A percentile compares a stretch with the other conserved stretches of the same genome.
Evolutionary conservation across 257 asterid genomes (phyloP).

Genomic region (Solanum appendiculatum): DNA sequence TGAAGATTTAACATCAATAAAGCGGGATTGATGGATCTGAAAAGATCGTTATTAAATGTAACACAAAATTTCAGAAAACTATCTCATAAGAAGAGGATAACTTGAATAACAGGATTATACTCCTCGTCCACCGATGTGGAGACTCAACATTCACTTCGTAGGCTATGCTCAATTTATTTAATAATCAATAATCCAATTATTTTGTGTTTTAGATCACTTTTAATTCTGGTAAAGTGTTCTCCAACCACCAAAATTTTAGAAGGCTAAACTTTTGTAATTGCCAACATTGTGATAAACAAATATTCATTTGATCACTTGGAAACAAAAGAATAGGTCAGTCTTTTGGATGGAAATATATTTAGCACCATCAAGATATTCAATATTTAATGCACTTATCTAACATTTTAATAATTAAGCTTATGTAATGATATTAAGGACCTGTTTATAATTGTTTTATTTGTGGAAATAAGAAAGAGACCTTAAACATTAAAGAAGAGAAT

Average conservation of each 20-base stretch:
- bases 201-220: neutral
- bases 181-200: neutral
- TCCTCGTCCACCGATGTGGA: accelerated
- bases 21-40: too few species aligned
- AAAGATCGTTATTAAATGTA: too few species aligned
- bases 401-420: neutral
- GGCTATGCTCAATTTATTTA: neutral
- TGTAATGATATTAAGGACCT: neutral
- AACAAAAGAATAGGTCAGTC: neutral
- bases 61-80: too few species aligned
- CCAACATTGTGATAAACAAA: neutral
- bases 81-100: too few species aligned
- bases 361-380: neutral
- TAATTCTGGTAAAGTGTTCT: neutral
- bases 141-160: too few species aligned
- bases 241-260: neutral
- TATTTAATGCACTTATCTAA: neutral
- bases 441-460: neutral
- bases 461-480: neutral
- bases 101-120: too few species aligned
- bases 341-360: neutral
- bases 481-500: neutral
- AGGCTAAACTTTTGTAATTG: too few species aligned
- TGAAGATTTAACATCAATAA: too few species aligned
- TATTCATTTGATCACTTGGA: neutral